A percentile compares a stretch with the other conserved stretches of the same genome.
phyloP scores from a whole-genome alignment of 176 grass and related monocot genomes.

The Lolium multiflorum region DNA sequence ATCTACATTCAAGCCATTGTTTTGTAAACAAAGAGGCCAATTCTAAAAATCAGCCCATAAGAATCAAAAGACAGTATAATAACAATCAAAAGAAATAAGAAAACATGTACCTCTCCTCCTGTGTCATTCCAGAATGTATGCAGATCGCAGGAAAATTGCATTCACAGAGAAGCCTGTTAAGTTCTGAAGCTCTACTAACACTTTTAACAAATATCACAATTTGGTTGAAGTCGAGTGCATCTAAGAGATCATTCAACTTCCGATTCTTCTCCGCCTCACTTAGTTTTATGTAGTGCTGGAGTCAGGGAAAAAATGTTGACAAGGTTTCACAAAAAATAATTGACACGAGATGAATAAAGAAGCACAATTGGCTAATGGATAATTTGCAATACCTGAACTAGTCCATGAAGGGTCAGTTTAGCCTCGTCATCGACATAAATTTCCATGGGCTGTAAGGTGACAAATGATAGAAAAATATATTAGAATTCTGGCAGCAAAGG shows the following conservation, averaged over 20 bases:
- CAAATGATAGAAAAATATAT: constrained; percentile 71
- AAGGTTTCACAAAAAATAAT: neutral
- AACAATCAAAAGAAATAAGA: neutral
- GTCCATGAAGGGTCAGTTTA: constrained; percentile 94
- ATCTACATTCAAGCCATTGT: neutral
- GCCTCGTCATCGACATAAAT: constrained; percentile 99
- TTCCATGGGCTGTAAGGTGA: constrained; percentile 95
- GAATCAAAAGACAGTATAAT: neutral
- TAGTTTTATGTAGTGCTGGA: constrained; percentile 97
- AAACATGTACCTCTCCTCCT: constrained; percentile 77
- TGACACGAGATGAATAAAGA: neutral
- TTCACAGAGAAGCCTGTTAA: constrained; percentile 96
- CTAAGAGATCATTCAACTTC: constrained; percentile 97
- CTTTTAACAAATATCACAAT: constrained; percentile 99
- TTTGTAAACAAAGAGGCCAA: neutral
- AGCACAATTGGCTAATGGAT: neutral
- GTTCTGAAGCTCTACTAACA: constrained; percentile 80
- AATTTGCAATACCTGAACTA: constrained; percentile 76
- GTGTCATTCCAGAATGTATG: constrained; percentile 98
- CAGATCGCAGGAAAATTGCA: constrained; percentile 98
- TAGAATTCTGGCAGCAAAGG: constrained; percentile 60
- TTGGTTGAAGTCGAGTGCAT: constrained; percentile 98
- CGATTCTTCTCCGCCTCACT: constrained; percentile 92
- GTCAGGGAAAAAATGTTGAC: neutral
- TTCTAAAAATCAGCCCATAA: neutral